Evolutionary conservation across 805 yeast species (phyloP).

Genomic region (Grigorovia jiainica): DNA sequence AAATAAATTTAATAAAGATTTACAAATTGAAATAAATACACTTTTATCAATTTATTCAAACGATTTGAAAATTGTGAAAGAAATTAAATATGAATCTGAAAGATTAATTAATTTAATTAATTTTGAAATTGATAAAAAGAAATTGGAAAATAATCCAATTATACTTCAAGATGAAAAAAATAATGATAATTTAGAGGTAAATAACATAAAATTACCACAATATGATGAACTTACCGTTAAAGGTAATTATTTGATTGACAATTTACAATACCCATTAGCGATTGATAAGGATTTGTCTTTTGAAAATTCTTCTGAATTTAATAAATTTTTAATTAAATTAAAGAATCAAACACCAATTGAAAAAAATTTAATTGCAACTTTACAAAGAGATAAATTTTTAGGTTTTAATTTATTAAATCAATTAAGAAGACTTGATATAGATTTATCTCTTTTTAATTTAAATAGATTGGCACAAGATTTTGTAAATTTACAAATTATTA

Average conservation of each 20-base stretch:
- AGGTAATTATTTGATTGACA: too few species aligned
- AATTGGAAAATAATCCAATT: too few species aligned
- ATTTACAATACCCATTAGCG: slow-evolving; percentile 6
- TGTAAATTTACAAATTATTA: slow-evolving; percentile 17
- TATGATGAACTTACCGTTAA: too few species aligned
- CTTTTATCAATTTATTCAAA: slow-evolving; percentile 7
- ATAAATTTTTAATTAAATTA: slow-evolving; percentile 5
- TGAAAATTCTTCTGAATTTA: slow-evolving; percentile 11
- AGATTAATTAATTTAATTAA: not conserved
- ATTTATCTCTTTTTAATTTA: slow-evolving; percentile 22
- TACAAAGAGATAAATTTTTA: slow-evolving; percentile 18
- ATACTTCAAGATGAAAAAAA: not conserved
- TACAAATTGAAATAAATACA: slow-evolving; percentile 5
- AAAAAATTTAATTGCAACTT: slow-evolving; percentile 23
- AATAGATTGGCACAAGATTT: slow-evolving; percentile 29
- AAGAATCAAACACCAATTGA: slow-evolving; percentile 14
- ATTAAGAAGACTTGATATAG: slow-evolving; percentile 18
- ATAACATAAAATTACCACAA: too few species aligned
- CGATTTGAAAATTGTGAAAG: slow-evolving; percentile 8
- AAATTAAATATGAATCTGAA: slow-evolving; percentile 5
- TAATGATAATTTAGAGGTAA: not conserved
- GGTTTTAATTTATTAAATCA: slow-evolving; percentile 20
- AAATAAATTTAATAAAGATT: slow-evolving; percentile 4
- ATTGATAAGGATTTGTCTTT: slow-evolving; percentile 13
- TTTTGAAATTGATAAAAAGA: not conserved